Conservation (phyloP, 352 stramenopile species). For the Plasmopara muralis region DNA sequence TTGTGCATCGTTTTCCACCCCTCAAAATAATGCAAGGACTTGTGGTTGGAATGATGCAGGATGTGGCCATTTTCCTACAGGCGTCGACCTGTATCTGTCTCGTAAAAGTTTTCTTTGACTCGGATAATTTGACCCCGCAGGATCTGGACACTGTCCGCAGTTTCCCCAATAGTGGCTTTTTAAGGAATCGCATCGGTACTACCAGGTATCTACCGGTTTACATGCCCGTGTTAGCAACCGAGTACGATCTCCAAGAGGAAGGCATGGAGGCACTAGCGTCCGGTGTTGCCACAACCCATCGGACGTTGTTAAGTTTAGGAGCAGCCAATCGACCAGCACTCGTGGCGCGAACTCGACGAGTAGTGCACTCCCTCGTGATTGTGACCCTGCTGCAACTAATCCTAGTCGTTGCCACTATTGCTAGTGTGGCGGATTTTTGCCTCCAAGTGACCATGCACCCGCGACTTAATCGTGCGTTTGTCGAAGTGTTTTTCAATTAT, state of each 20-base stretch:
- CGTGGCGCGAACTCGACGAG: constrained; percentile 14
- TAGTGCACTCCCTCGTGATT: constrained; percentile 24
- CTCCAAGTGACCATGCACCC: constrained; percentile 66
- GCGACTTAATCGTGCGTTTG: constrained; percentile 55
- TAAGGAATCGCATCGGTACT: constrained; percentile 23
- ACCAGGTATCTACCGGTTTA: constrained; percentile 46
- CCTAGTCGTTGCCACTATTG: constrained; percentile 45
- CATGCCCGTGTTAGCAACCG: constrained; percentile 47
- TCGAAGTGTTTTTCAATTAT: constrained; percentile 64
- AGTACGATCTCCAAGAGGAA: constrained; percentile 42
- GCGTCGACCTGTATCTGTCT: constrained; percentile 56
- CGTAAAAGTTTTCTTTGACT: constrained; percentile 56
- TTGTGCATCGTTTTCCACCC: constrained; percentile 45
- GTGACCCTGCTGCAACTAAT: constrained; percentile 41
- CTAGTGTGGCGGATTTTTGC: constrained; percentile 65
- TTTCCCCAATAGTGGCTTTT: constrained; percentile 30
- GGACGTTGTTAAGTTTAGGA: constrained; percentile 39
- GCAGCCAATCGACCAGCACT: constrained; percentile 19
- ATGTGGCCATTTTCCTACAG: constrained; percentile 60
- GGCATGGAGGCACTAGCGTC: constrained; percentile 22
- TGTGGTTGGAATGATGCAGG: constrained; percentile 40
- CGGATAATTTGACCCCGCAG: constrained; percentile 15
- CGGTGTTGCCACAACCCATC: constrained; percentile 31
- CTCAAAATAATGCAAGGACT: constrained; percentile 43
- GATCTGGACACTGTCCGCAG: constrained; percentile 11